These are phyloP conservation scores for Nakazawaea siamensis DNA, from an alignment of 805 yeast genomes.

Conservation along the genomic window DNA sequence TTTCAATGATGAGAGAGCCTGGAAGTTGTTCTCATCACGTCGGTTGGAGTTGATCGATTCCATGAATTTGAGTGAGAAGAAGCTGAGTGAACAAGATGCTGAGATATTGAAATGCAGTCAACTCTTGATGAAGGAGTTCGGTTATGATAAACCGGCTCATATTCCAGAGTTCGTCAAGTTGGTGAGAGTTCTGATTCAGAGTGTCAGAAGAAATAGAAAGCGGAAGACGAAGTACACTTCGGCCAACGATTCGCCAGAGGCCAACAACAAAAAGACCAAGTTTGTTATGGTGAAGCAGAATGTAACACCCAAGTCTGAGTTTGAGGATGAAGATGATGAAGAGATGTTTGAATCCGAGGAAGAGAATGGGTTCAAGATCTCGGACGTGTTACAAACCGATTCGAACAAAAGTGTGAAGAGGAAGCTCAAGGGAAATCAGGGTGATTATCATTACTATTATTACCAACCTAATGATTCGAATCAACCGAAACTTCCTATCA, in stretches of 20 bases:
- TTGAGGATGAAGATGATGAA: conserved; percentile 1
- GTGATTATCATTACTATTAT: too few species aligned
- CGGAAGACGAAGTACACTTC: conserved; percentile 42
- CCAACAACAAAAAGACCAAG: background rate
- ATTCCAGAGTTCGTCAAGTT: conserved; percentile 77
- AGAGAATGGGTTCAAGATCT: conserved; percentile 4
- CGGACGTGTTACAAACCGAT: conserved; percentile 8
- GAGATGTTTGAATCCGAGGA: conserved; percentile 1
- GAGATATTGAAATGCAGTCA: conserved; percentile 75
- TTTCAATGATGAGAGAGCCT: conserved; percentile 72
- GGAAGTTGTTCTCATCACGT: conserved; percentile 90
- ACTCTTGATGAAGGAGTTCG: conserved; percentile 69
- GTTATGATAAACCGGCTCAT: conserved; percentile 39
- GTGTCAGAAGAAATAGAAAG: conserved; percentile 82
- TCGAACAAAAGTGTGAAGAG: too few species aligned
- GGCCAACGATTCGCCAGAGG: too few species aligned
- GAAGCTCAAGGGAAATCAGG: too few species aligned
- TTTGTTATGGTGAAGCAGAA: conserved; percentile 8
- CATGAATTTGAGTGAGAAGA: conserved; percentile 45
- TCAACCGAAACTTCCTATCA: conserved; percentile 36
- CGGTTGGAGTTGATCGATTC: conserved; percentile 84
- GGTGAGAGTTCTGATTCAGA: conserved; percentile 89
- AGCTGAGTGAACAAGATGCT: conserved; percentile 90
- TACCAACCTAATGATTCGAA: conserved; percentile 1
- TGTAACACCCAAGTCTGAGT: conserved; percentile 5